Conservation (phyloP, 169 alveolate species). For the Amoebophrya sp. region DNA sequence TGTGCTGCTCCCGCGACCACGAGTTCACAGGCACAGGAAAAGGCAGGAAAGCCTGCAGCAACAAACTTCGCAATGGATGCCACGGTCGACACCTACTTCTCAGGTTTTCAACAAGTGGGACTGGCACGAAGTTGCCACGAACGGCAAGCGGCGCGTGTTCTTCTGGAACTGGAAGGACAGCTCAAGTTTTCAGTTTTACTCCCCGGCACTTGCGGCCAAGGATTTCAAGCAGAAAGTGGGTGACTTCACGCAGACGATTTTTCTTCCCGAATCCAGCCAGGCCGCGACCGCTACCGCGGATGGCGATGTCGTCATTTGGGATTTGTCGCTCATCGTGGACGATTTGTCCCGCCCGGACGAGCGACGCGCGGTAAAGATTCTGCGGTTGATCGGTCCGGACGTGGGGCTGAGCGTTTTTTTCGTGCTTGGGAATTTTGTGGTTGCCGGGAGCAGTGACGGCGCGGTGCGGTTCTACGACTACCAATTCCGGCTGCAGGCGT, state of each 20-base stretch:
- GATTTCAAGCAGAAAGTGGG: conserved; percentile 40
- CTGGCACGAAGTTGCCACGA: conserved; percentile 58
- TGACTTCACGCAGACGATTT: conserved; percentile 59
- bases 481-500: conserved; percentile 60
- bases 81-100: neutral
- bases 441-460: conserved; percentile 72
- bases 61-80: too few relatives aligned
- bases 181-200: conserved; percentile 27
- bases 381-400: conserved; percentile 39
- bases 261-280: conserved; percentile 50
- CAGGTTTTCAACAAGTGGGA: conserved; percentile 52
- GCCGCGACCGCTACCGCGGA: conserved; percentile 47
- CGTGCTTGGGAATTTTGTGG: conserved; percentile 52
- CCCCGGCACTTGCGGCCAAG: conserved; percentile 31
- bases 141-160: conserved; percentile 55
- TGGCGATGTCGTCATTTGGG: conserved; percentile 75
- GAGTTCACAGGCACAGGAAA: too few relatives aligned
- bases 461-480: conserved; percentile 72
- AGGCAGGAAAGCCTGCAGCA: too few relatives aligned
- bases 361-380: conserved; percentile 62
- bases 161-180: conserved; percentile 50
- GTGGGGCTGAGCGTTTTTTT: conserved; percentile 49
- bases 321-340: conserved; percentile 63
- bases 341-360: conserved; percentile 68
- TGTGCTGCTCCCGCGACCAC: too few relatives aligned